Evolutionary conservation across 2,329 filamentous ascomycete genomes (phyloP).

Genomic region (Penicillium sp.): DNA sequence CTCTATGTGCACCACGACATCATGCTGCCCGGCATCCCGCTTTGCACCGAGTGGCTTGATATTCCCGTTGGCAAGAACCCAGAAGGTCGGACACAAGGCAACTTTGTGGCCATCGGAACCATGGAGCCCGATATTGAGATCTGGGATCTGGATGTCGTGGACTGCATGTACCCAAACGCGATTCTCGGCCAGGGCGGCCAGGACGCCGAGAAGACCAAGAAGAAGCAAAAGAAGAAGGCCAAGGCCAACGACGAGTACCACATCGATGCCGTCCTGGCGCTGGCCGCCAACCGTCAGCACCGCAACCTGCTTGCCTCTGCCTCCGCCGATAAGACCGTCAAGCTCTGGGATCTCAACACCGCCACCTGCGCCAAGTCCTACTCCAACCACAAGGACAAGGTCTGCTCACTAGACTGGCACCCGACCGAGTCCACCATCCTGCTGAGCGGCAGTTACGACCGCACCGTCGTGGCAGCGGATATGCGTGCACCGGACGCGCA

Average conservation of each 20-base stretch:
- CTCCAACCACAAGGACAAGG: conserved; percentile 93
- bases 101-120: conserved; percentile 92
- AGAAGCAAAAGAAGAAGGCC: conserved; percentile 83
- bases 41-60: conserved; percentile 94
- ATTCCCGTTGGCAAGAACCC: conserved; percentile 75
- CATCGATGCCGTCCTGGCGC: conserved; percentile 86
- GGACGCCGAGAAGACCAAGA: conserved; percentile 52
- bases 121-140: conserved; percentile 99
- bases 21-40: conserved; percentile 94
- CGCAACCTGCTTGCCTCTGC: conserved; percentile 91
- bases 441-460: conserved; percentile 90
- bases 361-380: conserved; percentile 94
- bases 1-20: conserved; percentile 99
- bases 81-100: conserved; percentile 68
- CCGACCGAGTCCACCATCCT: conserved; percentile 80
- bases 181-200: conserved; percentile 75
- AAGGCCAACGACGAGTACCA: conserved; percentile 91
- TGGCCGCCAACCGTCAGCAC: conserved; percentile 90
- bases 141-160: conserved; percentile 93
- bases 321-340: conserved; percentile 94
- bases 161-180: conserved; percentile 97
- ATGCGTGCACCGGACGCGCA: conserved; percentile 89
- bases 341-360: conserved; percentile 95
- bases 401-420: conserved; percentile 95
- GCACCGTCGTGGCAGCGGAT: conserved; percentile 89